phyloP scores from a whole-genome alignment of 805 yeast species.

The Candida germanica region DNA sequence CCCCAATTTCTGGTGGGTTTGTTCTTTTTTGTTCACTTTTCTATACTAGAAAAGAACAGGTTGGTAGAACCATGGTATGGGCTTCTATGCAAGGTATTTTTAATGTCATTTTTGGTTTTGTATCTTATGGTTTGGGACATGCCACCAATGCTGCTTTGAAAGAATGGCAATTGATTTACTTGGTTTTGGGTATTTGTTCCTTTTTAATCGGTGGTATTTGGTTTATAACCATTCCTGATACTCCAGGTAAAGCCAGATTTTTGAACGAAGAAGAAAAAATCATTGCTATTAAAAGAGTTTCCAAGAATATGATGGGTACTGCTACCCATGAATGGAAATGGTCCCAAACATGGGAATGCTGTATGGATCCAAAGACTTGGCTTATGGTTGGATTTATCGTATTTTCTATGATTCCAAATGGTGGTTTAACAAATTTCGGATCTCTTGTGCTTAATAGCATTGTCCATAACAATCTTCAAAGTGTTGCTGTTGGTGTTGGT shows the following conservation, averaged over 20 bases:
- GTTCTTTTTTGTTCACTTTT: conserved; percentile 31
- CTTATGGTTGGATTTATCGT: conserved; percentile 24
- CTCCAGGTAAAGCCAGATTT: conserved; percentile 27
- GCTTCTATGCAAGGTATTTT: conserved; percentile 25
- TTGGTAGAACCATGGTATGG: conserved; percentile 23
- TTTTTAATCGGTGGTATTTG: conserved; percentile 15
- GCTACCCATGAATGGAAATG: conserved; percentile 34
- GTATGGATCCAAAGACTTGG: conserved; percentile 34
- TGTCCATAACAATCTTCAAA: background rate
- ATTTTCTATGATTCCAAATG: conserved; percentile 29
- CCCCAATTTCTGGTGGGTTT: conserved; percentile 31
- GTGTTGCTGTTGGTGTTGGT: conserved; percentile 1
- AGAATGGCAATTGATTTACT: conserved; percentile 23
- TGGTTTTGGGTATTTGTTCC: conserved; percentile 16
- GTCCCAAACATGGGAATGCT: conserved; percentile 33
- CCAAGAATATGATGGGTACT: conserved; percentile 22
- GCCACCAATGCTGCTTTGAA: conserved; percentile 19
- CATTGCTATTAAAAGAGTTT: conserved; percentile 17
- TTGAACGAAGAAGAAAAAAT: conserved; percentile 29
- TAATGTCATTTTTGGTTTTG: conserved; percentile 18
- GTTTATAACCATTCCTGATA: conserved; percentile 15
- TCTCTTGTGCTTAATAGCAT: conserved; percentile 27
- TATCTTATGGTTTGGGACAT: conserved; percentile 29
- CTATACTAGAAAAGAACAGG: conserved; percentile 32
- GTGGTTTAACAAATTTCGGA: conserved; percentile 34